Evolutionary conservation across 768 basidiomycete genomes (phyloP).

Genomic region (Amanita rimosa): DNA sequence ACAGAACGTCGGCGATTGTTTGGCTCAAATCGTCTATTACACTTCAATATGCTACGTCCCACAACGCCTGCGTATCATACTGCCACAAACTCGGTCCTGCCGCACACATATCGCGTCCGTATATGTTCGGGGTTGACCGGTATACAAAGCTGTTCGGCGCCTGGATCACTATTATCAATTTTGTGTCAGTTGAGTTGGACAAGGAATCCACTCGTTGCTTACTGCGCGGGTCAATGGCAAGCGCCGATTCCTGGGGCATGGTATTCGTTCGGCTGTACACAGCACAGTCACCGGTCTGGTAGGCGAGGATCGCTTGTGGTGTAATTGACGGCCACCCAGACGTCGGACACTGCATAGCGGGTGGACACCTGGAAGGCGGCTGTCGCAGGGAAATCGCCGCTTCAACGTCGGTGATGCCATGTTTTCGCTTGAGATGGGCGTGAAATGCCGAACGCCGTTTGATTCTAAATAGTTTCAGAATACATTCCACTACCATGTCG

Average conservation of each 20-base stretch:
- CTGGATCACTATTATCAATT: not conserved
- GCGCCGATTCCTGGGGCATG: not conserved
- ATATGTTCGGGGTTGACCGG: not conserved
- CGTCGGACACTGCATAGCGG: not conserved
- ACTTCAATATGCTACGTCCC: not conserved
- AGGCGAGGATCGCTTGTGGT: not conserved
- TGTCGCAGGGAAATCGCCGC: constrained; percentile 9
- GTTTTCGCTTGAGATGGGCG: constrained; percentile 43
- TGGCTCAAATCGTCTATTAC: not conserved
- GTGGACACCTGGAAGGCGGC: not conserved
- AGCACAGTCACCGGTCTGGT: not conserved
- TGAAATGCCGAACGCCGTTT: constrained; percentile 52
- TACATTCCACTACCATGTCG: not conserved
- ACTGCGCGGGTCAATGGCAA: not conserved
- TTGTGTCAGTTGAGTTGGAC: not conserved
- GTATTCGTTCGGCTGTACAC: not conserved
- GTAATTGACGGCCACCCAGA: not conserved
- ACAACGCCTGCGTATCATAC: not conserved
- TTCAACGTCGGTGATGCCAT: constrained; percentile 17
- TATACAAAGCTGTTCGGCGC: too few relatives aligned
- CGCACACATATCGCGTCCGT: not conserved
- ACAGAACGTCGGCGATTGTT: not conserved
- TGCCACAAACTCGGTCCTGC: not conserved
- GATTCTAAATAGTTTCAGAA: constrained; percentile 30
- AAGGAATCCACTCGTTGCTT: not conserved